Evolutionary conservation across 805 yeast genomes (phyloP).

Genomic region (Cyberlindnera euphorbiiphila): DNA sequence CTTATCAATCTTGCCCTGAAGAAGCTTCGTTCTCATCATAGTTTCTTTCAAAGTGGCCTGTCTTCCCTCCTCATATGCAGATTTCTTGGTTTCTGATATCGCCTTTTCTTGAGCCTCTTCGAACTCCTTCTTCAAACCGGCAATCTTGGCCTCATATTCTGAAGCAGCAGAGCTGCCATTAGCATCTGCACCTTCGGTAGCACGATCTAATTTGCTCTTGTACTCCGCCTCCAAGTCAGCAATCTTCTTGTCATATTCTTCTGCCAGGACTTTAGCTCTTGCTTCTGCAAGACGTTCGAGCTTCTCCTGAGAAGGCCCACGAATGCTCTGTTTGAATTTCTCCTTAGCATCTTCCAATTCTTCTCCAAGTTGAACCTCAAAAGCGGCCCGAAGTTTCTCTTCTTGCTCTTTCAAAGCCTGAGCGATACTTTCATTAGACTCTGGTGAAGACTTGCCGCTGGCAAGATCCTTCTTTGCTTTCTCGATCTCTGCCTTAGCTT

Average conservation of each 20-base stretch:
- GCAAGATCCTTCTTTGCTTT: slow-evolving; percentile 8
- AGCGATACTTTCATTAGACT: slow-evolving; percentile 9
- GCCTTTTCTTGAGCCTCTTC: slow-evolving; percentile 22
- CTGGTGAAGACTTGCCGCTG: background rate
- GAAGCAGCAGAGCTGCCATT: slow-evolving; percentile 17
- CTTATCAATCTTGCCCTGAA: slow-evolving; percentile 39
- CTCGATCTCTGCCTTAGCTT: slow-evolving; percentile 4
- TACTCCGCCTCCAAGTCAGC: slow-evolving; percentile 29
- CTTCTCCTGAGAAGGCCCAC: slow-evolving; percentile 37
- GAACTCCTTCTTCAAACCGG: slow-evolving; percentile 29
- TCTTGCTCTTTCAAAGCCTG: slow-evolving; percentile 25
- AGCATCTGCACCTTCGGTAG: background rate
- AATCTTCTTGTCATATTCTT: slow-evolving; percentile 28
- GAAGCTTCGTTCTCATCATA: slow-evolving; percentile 37
- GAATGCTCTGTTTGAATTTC: slow-evolving; percentile 30
- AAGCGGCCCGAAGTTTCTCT: slow-evolving; percentile 24
- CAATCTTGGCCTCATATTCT: slow-evolving; percentile 31
- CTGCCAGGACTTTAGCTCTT: slow-evolving; percentile 27
- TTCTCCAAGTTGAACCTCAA: slow-evolving; percentile 24
- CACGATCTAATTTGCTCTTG: slow-evolving; percentile 26
- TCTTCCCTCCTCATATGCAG: slow-evolving; percentile 24
- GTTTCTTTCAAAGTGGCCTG: slow-evolving; percentile 29
- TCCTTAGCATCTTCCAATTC: slow-evolving; percentile 25
- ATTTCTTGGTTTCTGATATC: slow-evolving; percentile 17
- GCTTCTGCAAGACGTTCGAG: slow-evolving; percentile 26